A percentile compares a stretch with the other conserved stretches of the same genome.
These are phyloP conservation scores for Amoebophrya sp. DNA, from an alignment of 169 alveolate species.

Conservation along the genomic window DNA sequence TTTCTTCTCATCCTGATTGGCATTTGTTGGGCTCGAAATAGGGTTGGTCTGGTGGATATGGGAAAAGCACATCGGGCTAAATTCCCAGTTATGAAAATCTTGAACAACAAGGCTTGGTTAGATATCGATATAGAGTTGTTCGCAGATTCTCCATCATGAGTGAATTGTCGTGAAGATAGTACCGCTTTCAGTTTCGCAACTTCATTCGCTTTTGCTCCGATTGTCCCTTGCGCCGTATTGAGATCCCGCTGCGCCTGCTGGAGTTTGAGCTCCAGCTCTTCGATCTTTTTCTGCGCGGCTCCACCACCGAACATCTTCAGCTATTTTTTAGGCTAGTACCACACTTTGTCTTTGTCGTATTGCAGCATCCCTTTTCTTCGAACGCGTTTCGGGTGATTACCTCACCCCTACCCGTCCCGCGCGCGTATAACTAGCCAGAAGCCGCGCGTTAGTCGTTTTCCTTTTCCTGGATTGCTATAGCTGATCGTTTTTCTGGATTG, in stretches of 20 bases:
- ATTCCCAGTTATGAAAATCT: not conserved
- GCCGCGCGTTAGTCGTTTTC: too few relatives aligned
- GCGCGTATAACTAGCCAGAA: too few relatives aligned
- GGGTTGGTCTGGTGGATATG: not conserved
- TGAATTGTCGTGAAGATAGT: not conserved
- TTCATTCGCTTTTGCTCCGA: not conserved
- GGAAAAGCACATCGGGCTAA: too few relatives aligned
- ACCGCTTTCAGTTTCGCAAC: constrained; percentile 13
- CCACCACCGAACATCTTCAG: too few relatives aligned
- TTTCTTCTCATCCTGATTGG: not conserved
- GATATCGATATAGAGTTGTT: not conserved
- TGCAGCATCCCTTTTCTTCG: too few relatives aligned
- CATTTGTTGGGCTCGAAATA: not conserved
- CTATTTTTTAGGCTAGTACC: too few relatives aligned
- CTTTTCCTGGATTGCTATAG: too few relatives aligned
- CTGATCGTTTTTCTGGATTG: too few relatives aligned
- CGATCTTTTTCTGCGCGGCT: not conserved
- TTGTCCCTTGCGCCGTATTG: not conserved
- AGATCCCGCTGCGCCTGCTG: not conserved
- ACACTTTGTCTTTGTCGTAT: too few relatives aligned
- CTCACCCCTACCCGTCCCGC: too few relatives aligned
- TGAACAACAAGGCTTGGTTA: not conserved
- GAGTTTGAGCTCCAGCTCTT: not conserved
- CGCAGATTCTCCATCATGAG: not conserved
- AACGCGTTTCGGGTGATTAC: too few relatives aligned